A percentile compares a stretch with the other conserved stretches of the same genome.
Conservation (phyloP, 805 yeast species). For the Candida berthetii region DNA sequence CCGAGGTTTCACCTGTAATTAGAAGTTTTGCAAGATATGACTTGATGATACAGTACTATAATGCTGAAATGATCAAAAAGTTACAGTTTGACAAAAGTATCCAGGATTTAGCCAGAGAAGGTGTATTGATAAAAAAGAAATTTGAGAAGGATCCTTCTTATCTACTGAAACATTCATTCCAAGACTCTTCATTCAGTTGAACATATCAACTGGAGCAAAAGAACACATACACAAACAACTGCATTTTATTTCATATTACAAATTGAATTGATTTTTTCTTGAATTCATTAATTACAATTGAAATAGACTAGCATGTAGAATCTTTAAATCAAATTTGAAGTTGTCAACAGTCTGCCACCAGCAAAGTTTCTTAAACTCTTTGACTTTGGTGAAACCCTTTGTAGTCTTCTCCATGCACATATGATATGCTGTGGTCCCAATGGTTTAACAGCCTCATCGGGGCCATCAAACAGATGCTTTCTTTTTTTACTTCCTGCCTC, state of each 20-base stretch:
- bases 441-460: constrained; percentile 78
- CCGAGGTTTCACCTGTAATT: constrained; percentile 17
- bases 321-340: constrained; percentile 29
- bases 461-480: constrained; percentile 74
- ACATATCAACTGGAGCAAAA: not conserved
- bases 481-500: constrained; percentile 39
- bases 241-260: too few species aligned
- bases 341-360: constrained; percentile 34
- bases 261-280: too few species aligned
- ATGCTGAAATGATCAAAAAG: not conserved
- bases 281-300: too few species aligned
- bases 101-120: constrained; percentile 1
- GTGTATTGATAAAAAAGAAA: not conserved
- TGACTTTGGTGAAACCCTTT: constrained; percentile 47
- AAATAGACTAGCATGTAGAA: too few species aligned
- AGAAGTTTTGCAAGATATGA: constrained; percentile 18
- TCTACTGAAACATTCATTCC: constrained; percentile 1
- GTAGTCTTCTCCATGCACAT: constrained; percentile 85
- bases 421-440: constrained; percentile 73
- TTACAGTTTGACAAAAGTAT: not conserved
- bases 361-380: constrained; percentile 65
- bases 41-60: not conserved
- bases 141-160: not conserved
- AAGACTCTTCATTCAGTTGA: not conserved
- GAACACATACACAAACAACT: not conserved